These are phyloP conservation scores for Phytophthora podocarpi DNA, from an alignment of 352 stramenopile genomes.

Conservation along the genomic window DNA sequence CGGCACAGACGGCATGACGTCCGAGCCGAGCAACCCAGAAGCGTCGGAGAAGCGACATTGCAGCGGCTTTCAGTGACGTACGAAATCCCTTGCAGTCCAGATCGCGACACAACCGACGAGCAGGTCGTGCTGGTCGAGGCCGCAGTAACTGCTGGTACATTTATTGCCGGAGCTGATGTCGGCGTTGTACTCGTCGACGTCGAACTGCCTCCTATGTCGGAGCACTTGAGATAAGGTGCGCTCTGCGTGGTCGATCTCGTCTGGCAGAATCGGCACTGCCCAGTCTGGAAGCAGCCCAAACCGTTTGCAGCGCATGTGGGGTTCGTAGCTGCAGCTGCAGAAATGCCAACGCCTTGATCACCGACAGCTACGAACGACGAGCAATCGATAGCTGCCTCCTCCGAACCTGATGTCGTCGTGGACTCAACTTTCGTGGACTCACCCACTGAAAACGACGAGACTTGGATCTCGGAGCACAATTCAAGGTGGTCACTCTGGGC, in stretches of 20 bases:
- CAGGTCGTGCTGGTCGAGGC: constrained; percentile 36
- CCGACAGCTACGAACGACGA: constrained; percentile 29
- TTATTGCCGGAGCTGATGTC: constrained; percentile 1
- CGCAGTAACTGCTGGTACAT: constrained; percentile 14
- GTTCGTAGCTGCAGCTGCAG: constrained; percentile 21
- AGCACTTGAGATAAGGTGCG: constrained; percentile 31
- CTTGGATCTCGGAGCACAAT: constrained; percentile 21
- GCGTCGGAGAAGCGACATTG: constrained; percentile 26
- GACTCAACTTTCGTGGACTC: background rate
- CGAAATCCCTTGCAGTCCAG: constrained; percentile 45
- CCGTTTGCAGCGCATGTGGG: constrained; percentile 27
- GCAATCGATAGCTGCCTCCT: constrained; percentile 23
- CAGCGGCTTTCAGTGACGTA: constrained; percentile 52
- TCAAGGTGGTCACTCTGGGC: constrained; percentile 7
- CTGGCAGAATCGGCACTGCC: constrained; percentile 50
- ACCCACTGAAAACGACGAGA: background rate
- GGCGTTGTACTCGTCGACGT: constrained; percentile 7
- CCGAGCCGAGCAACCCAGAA: constrained; percentile 47
- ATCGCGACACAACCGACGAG: constrained; percentile 26
- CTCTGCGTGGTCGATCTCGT: constrained; percentile 31
- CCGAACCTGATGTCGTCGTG: background rate
- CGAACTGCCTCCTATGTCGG: constrained; percentile 2
- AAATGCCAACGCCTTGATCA: constrained; percentile 36
- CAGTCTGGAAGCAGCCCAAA: constrained; percentile 34
- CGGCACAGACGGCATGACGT: constrained; percentile 63